Evolutionary conservation across 495 filamentous ascomycete species (phyloP), one percentile per base, ranked within the genome.

Genomic region (Physcia stellaris): DNA sequence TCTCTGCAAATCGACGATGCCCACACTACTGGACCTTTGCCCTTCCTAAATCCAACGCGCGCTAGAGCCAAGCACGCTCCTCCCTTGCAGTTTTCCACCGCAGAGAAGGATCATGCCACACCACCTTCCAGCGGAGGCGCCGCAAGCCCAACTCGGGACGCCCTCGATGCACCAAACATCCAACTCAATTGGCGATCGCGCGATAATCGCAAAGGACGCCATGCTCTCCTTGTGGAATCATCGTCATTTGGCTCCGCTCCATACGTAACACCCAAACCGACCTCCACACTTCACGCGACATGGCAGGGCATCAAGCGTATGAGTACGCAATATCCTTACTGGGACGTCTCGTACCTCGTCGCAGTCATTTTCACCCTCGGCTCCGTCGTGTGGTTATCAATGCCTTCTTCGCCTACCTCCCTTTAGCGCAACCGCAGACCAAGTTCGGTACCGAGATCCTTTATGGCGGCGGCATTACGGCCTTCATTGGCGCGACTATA

Each of bases 151-250:
- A 48, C 4, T 27, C 37, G 13, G 41, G 45, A 13, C 37, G 37
- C 20, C 4, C n/a, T n/a, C n/a, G n/a, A 15, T n/a, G 46, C 28
- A 17, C 43, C 47, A 11, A 42, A 42, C 21, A 27, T 65, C n/a
- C 47, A 56, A 17, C 67, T 54, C 55, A 50, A 65, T 37, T 76
- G 70, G 70, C 69, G 71, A 11, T 75, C 76, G 29, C 68, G 79
- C n/a, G 77, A 83, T 53, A 80, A 80, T 50, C 64, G 78, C 29
- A 83, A 83, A 59, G 74, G 79, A 17, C 63, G 80, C 13, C 79
- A 83, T 54, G 60, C 72, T 12, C 49, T 79, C 1, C 41, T 62
- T 2, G 54, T 82, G 34, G 56, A 62, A 5, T 51, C 58, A 9
- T 37, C 52, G 6, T 16, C 39, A 2, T 37, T 48, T 0, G 40